A percentile compares a stretch with the other conserved stretches of the same genome.
Conservation (phyloP, 306 rosid species). For the Rubus idaeus region DNA sequence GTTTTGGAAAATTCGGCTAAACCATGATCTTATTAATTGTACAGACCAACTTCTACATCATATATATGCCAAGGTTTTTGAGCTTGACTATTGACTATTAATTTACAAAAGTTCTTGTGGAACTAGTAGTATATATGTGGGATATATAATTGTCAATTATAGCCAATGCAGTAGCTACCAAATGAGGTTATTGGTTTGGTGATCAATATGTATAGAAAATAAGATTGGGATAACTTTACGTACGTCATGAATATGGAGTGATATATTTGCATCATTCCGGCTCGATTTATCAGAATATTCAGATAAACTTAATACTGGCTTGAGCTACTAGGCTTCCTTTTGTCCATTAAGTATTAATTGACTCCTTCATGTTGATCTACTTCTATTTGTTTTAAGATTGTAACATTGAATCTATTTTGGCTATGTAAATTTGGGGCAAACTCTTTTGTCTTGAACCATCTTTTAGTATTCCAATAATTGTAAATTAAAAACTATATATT, state of each 20-base stretch:
- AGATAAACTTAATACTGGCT: neutral
- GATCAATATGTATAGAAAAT: neutral
- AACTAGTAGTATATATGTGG: neutral
- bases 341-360: too few relatives aligned
- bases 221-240: neutral
- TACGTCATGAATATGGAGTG: constrained; percentile 14
- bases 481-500: too few relatives aligned
- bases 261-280: constrained; percentile 10
- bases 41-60: neutral
- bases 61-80: neutral
- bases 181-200: neutral
- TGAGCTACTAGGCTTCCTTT: neutral
- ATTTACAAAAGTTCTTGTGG: neutral
- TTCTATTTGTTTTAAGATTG: too few relatives aligned
- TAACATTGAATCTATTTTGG: too few relatives aligned
- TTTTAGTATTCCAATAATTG: too few relatives aligned
- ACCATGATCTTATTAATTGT: too few relatives aligned
- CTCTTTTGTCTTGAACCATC: too few relatives aligned
- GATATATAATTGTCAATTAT: neutral
- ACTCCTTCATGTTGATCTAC: too few relatives aligned
- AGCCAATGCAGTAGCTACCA: neutral
- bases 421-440: too few relatives aligned
- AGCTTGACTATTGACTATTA: neutral
- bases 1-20: too few relatives aligned
- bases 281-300: neutral